phyloP scores from a whole-genome alignment of 2,329 filamentous ascomycete species.

The Fusarium sp. region DNA sequence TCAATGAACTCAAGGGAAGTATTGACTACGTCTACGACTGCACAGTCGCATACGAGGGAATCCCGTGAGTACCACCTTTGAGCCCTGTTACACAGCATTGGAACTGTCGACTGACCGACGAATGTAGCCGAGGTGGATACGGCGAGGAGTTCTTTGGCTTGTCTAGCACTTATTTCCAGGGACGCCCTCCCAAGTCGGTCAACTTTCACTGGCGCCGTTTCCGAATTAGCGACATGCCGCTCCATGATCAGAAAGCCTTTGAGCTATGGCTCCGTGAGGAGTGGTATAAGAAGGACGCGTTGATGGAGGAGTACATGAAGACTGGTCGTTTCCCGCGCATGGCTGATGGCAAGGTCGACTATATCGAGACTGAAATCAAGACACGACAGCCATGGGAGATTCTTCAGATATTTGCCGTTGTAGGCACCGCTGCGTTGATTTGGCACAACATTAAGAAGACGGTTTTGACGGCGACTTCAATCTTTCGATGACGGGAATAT shows the following conservation, averaged over 20 bases:
- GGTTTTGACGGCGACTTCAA: constrained; percentile 33
- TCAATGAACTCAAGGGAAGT: constrained; percentile 77
- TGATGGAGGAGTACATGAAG: constrained; percentile 83
- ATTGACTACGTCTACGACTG: constrained; percentile 92
- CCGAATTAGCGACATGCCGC: constrained; percentile 80
- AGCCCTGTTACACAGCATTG: constrained; percentile 16
- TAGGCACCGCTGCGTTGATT: constrained; percentile 57
- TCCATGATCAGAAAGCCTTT: constrained; percentile 78
- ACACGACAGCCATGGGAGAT: constrained; percentile 66
- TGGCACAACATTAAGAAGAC: constrained; percentile 54
- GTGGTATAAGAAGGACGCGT: constrained; percentile 91
- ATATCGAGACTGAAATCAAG: constrained; percentile 69
- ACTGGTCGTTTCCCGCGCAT: constrained; percentile 84
- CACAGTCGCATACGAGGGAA: constrained; percentile 93
- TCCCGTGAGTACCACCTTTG: constrained; percentile 74
- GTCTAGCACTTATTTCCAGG: constrained; percentile 86
- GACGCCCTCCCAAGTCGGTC: constrained; percentile 90
- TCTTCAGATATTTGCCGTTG: constrained; percentile 63
- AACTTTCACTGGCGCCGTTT: constrained; percentile 98
- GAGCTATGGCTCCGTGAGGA: constrained; percentile 85
- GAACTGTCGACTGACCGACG: constrained; percentile 22
- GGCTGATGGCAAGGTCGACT: constrained; percentile 58
- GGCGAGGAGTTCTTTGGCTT: constrained; percentile 94
- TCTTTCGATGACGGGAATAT: constrained; percentile 33
- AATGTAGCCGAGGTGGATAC: constrained; percentile 75